Evolutionary conservation across 1,284 basidiomycete genomes (phyloP), one percentile per base, ranked within the genome.

Genomic region (Ceratobasidium sp.): DNA sequence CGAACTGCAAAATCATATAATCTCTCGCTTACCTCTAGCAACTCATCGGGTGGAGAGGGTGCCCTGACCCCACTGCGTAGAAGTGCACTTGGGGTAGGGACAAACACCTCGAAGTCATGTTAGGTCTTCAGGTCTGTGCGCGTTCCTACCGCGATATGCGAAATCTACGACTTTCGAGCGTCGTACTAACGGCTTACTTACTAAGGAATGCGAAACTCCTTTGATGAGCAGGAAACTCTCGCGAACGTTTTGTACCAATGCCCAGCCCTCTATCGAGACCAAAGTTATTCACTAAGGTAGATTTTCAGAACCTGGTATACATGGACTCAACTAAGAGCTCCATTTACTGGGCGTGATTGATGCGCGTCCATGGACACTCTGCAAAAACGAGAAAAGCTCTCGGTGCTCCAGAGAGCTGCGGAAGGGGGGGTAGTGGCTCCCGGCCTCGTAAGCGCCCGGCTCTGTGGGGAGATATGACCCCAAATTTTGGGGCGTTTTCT

Each of bases 161-260:
- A 91, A 0, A 79, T 91, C n/a, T 95, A 91, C 79, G 89, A 88
- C 9, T 82, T 95, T 36, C 88, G 90, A 22, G 91, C 93, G 0
- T 92, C 90, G 0, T 90, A 86, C 76, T 87, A 88, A 29, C 88
- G 94, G 7, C 84, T 94, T 31, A 91, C 93, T 0, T 94, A 93
- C 74, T 82, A 82, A 53, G 92, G 92, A 11, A 85, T 87, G 0
- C 82, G 84, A 5, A 91, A 90, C 76, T 87, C 90, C 1, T 79
- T 91, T 54, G 87, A 89, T 75, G 93, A 92, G 15, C 90, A 92
- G 81, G 91, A 93, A 74, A 89, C 91, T 7, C 82, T 94, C 36
- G 83, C 85, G 0, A 92, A 91, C 0, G 91, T 93, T 85, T 93
- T 1, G 93, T 93, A 0, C 93, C 94, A 1, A 85, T 94, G 75